These are phyloP conservation scores for Takashimella tepidaria DNA, from an alignment of 1,284 basidiomycete genomes.

Conservation along the genomic window DNA sequence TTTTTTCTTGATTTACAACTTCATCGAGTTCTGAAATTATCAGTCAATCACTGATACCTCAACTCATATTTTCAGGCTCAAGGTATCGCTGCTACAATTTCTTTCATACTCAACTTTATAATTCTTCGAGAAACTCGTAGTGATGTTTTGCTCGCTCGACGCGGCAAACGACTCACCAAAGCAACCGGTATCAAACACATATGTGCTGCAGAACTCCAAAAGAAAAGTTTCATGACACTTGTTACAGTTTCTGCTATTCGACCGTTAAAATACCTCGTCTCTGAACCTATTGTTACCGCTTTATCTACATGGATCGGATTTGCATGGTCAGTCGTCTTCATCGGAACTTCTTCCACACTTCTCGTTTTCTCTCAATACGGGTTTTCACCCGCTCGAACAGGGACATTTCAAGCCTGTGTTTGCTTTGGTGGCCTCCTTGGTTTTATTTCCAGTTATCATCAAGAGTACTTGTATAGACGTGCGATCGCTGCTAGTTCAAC, in stretches of 20 bases:
- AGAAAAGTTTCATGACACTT: conserved; percentile 33
- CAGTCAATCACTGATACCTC: neutral
- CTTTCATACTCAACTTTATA: conserved; percentile 30
- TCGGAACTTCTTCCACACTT: conserved; percentile 29
- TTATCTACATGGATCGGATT: conserved; percentile 50
- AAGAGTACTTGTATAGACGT: conserved; percentile 32
- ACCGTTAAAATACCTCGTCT: conserved; percentile 45
- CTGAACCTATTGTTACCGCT: conserved; percentile 50
- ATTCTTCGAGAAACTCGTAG: conserved; percentile 46
- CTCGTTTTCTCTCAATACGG: conserved; percentile 40
- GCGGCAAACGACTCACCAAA: conserved; percentile 42
- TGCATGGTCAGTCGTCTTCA: conserved; percentile 43
- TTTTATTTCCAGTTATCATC: conserved; percentile 58
- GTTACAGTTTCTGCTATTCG: conserved; percentile 39
- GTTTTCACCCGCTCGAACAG: conserved; percentile 30
- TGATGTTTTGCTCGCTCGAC: conserved; percentile 49
- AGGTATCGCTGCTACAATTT: conserved; percentile 25
- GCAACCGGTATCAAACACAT: conserved; percentile 44
- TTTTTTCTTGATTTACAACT: neutral
- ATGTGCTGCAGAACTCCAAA: conserved; percentile 37
- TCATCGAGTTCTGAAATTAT: no score
- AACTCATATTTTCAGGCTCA: no score
- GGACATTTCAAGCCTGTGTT: conserved; percentile 31
- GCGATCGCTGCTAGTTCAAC: conserved; percentile 23
- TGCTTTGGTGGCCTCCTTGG: conserved; percentile 65